A percentile compares a stretch with the other conserved stretches of the same genome.
Conservation (phyloP, 768 basidiomycete genomes). For the Kwoniella newhampshirensis region DNA sequence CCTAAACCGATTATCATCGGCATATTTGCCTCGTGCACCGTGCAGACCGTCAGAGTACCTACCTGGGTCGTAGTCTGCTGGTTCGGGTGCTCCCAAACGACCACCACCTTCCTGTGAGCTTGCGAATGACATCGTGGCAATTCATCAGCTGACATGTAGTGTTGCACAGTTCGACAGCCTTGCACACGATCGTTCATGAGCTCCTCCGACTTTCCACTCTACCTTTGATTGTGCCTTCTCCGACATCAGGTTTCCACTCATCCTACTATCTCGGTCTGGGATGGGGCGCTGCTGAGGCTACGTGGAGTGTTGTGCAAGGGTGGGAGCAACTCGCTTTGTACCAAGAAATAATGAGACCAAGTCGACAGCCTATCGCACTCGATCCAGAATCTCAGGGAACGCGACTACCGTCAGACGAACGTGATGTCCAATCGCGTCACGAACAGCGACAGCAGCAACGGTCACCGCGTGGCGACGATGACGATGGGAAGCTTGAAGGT, state of each 20-base stretch:
- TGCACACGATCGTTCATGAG: constrained; percentile 48
- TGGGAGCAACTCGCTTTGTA: constrained; percentile 50
- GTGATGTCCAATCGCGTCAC: too few relatives aligned
- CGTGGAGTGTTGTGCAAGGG: constrained; percentile 49
- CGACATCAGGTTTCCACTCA: constrained; percentile 45
- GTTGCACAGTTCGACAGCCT: constrained; percentile 32
- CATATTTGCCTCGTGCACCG: constrained; percentile 45
- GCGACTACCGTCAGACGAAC: too few relatives aligned
- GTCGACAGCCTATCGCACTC: neutral
- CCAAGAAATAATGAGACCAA: constrained; percentile 43
- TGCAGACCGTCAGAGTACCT: constrained; percentile 44
- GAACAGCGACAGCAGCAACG: neutral
- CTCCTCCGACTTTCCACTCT: constrained; percentile 41
- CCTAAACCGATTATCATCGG: constrained; percentile 44
- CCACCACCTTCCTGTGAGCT: constrained; percentile 30
- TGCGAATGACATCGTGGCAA: too few relatives aligned
- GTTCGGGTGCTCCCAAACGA: constrained; percentile 10
- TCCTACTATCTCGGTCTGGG: constrained; percentile 51
- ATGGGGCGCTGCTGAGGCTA: constrained; percentile 49
- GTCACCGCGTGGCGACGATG: neutral
- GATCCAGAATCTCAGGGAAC: neutral
- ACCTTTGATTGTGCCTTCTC: constrained; percentile 37
- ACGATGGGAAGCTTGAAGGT: neutral
- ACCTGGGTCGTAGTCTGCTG: constrained; percentile 36
- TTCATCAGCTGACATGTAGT: neutral